These are phyloP conservation scores for Syzygium aqueum DNA, from an alignment of 345 rosid species.

Conservation along the genomic window DNA sequence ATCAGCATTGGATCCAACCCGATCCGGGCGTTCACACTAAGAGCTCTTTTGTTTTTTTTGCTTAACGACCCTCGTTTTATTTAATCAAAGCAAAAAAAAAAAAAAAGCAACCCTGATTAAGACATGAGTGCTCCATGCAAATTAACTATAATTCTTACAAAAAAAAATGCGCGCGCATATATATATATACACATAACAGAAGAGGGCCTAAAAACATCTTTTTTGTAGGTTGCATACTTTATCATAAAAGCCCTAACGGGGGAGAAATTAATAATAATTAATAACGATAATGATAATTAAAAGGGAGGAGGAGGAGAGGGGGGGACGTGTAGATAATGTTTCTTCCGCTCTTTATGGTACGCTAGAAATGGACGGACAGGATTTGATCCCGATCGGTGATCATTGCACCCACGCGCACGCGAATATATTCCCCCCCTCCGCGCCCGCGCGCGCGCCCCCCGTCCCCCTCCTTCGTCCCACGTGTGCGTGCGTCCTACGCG, in stretches of 20 bases:
- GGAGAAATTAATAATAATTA: background rate
- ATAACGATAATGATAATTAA: background rate
- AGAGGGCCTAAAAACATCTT: background rate
- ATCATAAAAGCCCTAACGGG: background rate
- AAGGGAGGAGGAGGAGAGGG: background rate
- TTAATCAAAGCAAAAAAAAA: background rate
- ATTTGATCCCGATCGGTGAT: conserved; percentile 17
- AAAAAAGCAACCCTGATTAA: background rate
- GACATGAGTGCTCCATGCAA: background rate
- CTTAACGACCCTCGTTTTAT: background rate
- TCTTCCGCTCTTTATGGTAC: background rate
- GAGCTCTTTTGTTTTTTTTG: too few species aligned
- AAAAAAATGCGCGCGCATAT: too few species aligned
- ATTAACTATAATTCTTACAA: background rate
- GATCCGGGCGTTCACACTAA: background rate
- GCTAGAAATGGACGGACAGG: conserved; percentile 16
- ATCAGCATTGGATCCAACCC: background rate
- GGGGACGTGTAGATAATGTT: background rate
- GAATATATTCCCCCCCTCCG: background rate
- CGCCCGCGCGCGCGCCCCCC: background rate
- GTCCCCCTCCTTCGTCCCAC: background rate
- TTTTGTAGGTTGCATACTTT: conserved; percentile 3
- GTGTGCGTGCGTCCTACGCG: conserved; percentile 57
- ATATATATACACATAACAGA: background rate
- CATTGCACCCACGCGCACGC: background rate